Conservation (phyloP, 148 eudicot species). For the Fagopyrum esculentum region DNA sequence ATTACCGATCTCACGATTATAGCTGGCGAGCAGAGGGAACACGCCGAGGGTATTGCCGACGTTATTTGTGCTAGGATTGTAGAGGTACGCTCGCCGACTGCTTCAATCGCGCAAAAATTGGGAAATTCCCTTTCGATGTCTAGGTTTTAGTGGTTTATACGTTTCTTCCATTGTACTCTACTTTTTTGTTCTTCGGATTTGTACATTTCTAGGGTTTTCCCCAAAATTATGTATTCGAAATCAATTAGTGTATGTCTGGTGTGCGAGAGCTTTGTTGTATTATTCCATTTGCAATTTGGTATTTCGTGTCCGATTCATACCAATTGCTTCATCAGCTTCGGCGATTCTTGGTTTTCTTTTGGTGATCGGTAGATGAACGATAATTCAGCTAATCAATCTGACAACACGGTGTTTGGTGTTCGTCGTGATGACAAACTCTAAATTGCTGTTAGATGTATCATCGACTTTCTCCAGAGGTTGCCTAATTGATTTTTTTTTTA, state of each 20-base stretch:
- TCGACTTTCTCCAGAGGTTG: not conserved
- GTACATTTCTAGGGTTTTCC: slow-evolving; percentile 13
- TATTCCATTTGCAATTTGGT: slow-evolving; percentile 4
- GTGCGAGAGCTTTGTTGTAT: slow-evolving; percentile 7
- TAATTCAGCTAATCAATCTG: not conserved
- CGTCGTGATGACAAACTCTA: not conserved
- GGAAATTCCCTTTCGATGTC: not conserved
- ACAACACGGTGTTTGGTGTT: not conserved
- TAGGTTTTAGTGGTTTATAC: slow-evolving; percentile 10
- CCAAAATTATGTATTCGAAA: slow-evolving; percentile 17
- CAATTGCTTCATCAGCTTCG: not conserved
- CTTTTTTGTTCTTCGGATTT: not conserved
- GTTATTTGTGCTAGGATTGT: slow-evolving; percentile 73
- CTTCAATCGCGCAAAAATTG: slow-evolving; percentile 11
- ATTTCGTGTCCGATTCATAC: not conserved
- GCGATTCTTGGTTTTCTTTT: not conserved
- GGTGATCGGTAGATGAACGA: not conserved
- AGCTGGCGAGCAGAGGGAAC: slow-evolving; percentile 70
- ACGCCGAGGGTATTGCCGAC: slow-evolving; percentile 63
- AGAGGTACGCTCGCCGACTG: slow-evolving; percentile 48
- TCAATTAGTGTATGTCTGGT: slow-evolving; percentile 3
- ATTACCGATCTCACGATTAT: slow-evolving; percentile 91
- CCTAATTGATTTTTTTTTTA: not conserved
- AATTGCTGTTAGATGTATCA: not conserved
- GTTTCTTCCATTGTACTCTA: not conserved